Base-by-base conservation (phyloP, 164 flowering plant species). In the Tetrastigma voinierianum region DNA sequence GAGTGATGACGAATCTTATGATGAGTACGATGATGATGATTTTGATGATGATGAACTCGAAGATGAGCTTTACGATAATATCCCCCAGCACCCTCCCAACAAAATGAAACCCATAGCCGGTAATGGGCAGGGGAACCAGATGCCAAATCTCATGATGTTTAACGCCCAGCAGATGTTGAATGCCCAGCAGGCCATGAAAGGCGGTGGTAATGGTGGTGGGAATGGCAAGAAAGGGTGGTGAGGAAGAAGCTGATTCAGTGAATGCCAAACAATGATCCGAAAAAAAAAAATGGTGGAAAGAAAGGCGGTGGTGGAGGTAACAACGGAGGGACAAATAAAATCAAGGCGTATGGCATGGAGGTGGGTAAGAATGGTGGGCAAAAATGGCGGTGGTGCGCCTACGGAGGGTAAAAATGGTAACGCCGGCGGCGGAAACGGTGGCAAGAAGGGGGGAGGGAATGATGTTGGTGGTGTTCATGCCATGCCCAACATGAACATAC, bases 101-200 rank as follows among this genome's bases (percentile, higher is more conserved):
- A 83, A 76, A 79, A 80, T 73, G 85, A 86, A 83, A 43, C 82
- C 73, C 20, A 32, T 46, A 14, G 69, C 76, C 83, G 84, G 73
- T 21, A 68, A 72, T 65, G 84, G 73, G 14, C 67, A 44, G 55
- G 70, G 73, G 17, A 70, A 69, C 54, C 65, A 69, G 64, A 51
- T 46, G 62, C 76, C 76, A 25, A 66, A 76, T 21, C 57, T 61
- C 72, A 58, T 64, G 77, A 71, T 76, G 80, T 53, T 74, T 72
- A 70, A 71, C 54, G 83, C 71, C 60, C n/a, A n/a, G n/a, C n/a
- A n/a, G n/a, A 62, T 78, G 75, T 71, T 68, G 82, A 59, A 65
- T 7, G 83, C 69, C 60, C 40, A 32, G 40, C 40, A 32, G 40
- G 59, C 76, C 74, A 73, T 68, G 82, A 59, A 65, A 32, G 40